Evolutionary conservation across 306 rosid species (phyloP), one percentile per base, ranked within the genome.

Genomic region (Vigna radiata): DNA sequence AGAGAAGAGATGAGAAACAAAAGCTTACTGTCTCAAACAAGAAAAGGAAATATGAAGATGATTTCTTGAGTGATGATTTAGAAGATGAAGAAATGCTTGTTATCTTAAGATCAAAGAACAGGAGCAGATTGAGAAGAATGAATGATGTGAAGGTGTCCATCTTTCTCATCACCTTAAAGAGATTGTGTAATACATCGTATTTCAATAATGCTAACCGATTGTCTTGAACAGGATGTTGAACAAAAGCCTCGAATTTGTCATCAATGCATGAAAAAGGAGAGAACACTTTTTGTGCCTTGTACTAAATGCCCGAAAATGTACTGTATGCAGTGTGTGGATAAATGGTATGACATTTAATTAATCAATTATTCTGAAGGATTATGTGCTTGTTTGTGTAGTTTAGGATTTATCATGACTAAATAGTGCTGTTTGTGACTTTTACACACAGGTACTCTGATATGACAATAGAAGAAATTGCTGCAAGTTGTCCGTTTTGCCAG

Each of bases 401-500:
- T 49, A 33, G 52, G 25, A 54, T 25, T 63, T 12, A 15, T 68
- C 69, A n/a, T 72, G 36, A 11, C 56, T 68, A 65, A 58, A 49
- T 54, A 7, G 63, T 72, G 52, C 46, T 75, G 41, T 70, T 68
- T 82, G 21, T 78, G 11, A 74, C 65, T 81, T 33, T 68, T 74
- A 37, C 43, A 6, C 53, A 3, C 50, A 93, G 98, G 95, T 93
- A 93, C 52, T 88, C 95, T 44, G 70, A 81, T 68, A 74, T 88
- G 87, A 73, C 84, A n/a, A 75, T 81, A 67, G 84, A 79, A 83
- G 90, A 83, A 73, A 56, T 89, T 79, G 83, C 87, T 46, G 76
- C 23, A 23, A 75, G 81, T 36, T 93, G 98, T 80, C 98, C 96
- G 58, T 89, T 79, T 81, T 93, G 98, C 82, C 82, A 81, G 29